Conservation (phyloP, 1,284 basidiomycete genomes). For the Salmacisia buchloeana region DNA sequence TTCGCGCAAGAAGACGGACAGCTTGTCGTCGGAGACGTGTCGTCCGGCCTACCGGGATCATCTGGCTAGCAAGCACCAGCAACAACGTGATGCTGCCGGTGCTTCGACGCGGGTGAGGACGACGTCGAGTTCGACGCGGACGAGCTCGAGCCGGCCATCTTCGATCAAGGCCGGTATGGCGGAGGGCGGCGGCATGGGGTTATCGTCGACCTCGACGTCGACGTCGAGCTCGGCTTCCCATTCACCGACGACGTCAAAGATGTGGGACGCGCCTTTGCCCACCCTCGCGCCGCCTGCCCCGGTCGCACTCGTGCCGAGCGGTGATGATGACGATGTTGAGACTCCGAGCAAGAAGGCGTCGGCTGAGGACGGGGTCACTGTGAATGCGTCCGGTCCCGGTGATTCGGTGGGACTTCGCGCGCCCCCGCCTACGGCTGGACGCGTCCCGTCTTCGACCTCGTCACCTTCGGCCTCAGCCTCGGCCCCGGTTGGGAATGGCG, state of each 20-base stretch:
- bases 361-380: too few relatives aligned
- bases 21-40: neutral
- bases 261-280: neutral
- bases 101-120: neutral
- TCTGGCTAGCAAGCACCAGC: neutral
- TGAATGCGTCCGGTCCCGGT: too few relatives aligned
- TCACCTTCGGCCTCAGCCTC: too few relatives aligned
- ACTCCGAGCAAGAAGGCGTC: neutral
- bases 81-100: neutral
- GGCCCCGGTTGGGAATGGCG: too few relatives aligned
- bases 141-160: too few relatives aligned
- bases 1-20: neutral
- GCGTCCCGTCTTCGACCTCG: neutral
- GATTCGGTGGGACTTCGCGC: neutral
- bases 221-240: too few relatives aligned
- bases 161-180: too few relatives aligned
- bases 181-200: too few relatives aligned
- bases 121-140: neutral
- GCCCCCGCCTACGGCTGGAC: neutral
- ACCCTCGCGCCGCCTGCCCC: neutral
- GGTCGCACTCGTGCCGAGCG: neutral
- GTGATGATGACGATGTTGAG: neutral
- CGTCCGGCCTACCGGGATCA: slow-evolving; percentile 3
- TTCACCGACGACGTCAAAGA: neutral
- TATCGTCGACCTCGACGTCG: neutral